Conservation (phyloP, 352 stramenopile species). For the Globisporangium mamillatum region DNA sequence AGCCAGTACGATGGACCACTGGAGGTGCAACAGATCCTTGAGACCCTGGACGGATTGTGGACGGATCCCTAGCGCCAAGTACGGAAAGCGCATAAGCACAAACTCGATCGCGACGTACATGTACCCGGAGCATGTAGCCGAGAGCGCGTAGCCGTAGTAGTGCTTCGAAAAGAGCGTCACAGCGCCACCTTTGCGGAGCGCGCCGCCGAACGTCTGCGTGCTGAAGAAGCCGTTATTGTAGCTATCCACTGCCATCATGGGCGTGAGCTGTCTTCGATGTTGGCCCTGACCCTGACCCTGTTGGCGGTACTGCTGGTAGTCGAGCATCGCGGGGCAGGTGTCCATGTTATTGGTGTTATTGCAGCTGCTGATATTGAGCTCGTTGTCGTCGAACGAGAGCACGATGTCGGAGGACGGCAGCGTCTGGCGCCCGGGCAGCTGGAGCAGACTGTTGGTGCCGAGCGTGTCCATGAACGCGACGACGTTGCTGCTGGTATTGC, state of each 20-base stretch:
- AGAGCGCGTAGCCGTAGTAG: slow-evolving; percentile 19
- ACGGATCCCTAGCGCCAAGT: slow-evolving; percentile 6
- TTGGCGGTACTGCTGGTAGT: slow-evolving; percentile 3
- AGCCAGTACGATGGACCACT: slow-evolving; percentile 32
- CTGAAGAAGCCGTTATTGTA: slow-evolving; percentile 43
- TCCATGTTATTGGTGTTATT: background rate
- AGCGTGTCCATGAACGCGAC: slow-evolving; percentile 8
- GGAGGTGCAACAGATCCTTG: slow-evolving; percentile 25
- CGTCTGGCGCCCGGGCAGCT: background rate
- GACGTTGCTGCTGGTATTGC: background rate
- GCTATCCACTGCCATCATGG: slow-evolving; percentile 26
- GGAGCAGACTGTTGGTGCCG: background rate
- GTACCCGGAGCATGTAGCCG: slow-evolving; percentile 12
- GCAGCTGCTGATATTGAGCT: background rate
- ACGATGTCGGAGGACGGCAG: slow-evolving; percentile 9
- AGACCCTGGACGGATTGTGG: slow-evolving; percentile 15
- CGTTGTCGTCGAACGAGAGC: slow-evolving; percentile 11
- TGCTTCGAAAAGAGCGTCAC: slow-evolving; percentile 12
- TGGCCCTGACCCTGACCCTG: background rate
- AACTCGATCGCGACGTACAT: slow-evolving; percentile 16
- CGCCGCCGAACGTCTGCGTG: slow-evolving; percentile 64
- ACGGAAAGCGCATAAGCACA: slow-evolving; percentile 16
- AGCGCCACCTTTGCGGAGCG: slow-evolving; percentile 27
- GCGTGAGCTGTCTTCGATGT: background rate
- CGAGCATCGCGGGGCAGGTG: slow-evolving; percentile 10